Evolutionary conservation across 768 basidiomycete genomes (phyloP), one percentile per base, ranked within the genome.

Genomic region (Boletellus ananiceps): DNA sequence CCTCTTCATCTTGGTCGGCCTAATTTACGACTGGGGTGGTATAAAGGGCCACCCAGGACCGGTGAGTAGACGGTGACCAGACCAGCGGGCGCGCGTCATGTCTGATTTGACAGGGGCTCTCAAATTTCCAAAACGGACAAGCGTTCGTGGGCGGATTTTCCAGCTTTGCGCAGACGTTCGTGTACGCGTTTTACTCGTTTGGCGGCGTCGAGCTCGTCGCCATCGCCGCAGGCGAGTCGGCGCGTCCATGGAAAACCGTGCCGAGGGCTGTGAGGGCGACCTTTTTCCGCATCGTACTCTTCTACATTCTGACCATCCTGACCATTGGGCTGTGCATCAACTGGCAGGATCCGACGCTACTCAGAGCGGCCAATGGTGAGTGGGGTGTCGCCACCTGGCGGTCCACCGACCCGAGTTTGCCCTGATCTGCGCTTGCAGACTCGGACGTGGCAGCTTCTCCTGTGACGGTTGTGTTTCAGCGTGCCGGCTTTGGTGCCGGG

Each of bases 191-290:
- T 52, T 88, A 81, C 66, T 84, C 83, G 8, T 83, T 78, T 62
- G 81, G 78, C 15, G 82, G 83, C 15, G 80, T 85, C 27, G 84
- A 86, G 56, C 74, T 88, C 9, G 84, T 87, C 36, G 79, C 83
- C 3, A 65, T 88, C 29, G 84, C 85, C n/a, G 84, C 85, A 9
- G 82, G 83, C 31, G 86, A 87, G 68, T 80, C 80, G 6, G 74
- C 74, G 40, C 75, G 74, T 55, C 85, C 85, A 1, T 73, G 82
- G 66, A 80, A 80, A 61, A 66, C 80, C 1, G 77, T 86, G 25
- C 84, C 83, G 3, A 68, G 72, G 0, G 85, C 86, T 1, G 76
- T 85, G 64, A 83, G 82, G 57, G 79, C 79, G 33, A 84, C 83
- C 0, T 85, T 86, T 67, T 72, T 82, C 69, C 75, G 83, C 32